Conservation (phyloP, 495 filamentous ascomycete species). For the Hypoxylon cercidicola region DNA sequence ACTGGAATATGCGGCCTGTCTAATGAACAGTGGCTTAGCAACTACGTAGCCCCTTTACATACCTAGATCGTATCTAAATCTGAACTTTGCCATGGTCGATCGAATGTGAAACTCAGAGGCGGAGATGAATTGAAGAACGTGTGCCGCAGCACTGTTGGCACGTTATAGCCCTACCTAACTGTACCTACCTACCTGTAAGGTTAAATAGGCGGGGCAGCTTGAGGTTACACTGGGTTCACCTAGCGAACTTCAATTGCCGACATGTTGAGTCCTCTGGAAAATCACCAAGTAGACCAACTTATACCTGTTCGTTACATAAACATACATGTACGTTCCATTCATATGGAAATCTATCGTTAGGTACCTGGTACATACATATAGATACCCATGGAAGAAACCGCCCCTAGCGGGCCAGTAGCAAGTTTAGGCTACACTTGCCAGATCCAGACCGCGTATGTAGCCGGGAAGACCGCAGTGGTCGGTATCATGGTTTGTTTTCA, state of each 20-base stretch:
- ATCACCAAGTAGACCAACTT: not conserved
- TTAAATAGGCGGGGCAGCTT: constrained; percentile 27
- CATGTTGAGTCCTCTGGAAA: not conserved
- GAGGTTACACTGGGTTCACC: constrained; percentile 22
- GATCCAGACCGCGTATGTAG: not conserved
- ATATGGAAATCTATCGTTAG: not conserved
- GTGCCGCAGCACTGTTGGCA: no score
- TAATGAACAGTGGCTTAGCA: constrained; percentile 42
- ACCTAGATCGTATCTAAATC: no score
- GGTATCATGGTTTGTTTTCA: constrained; percentile 13
- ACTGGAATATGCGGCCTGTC: not conserved
- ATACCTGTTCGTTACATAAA: no score
- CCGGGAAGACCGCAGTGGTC: constrained; percentile 13
- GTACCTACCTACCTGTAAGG: no score
- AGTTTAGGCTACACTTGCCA: constrained; percentile 31
- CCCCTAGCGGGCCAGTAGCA: not conserved
- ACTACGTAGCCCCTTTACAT: constrained; percentile 15
- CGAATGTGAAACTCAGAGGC: no score
- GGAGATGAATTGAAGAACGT: no score
- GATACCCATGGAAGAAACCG: not conserved
- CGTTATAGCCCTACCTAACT: no score
- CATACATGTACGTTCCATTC: no score
- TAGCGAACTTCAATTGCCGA: constrained; percentile 19
- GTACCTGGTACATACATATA: no score
- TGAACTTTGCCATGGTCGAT: no score